A percentile compares a stretch with the other conserved stretches of the same genome.
Conservation (phyloP, 2,329 filamentous ascomycete genomes). For the Fusarium aywerte region DNA sequence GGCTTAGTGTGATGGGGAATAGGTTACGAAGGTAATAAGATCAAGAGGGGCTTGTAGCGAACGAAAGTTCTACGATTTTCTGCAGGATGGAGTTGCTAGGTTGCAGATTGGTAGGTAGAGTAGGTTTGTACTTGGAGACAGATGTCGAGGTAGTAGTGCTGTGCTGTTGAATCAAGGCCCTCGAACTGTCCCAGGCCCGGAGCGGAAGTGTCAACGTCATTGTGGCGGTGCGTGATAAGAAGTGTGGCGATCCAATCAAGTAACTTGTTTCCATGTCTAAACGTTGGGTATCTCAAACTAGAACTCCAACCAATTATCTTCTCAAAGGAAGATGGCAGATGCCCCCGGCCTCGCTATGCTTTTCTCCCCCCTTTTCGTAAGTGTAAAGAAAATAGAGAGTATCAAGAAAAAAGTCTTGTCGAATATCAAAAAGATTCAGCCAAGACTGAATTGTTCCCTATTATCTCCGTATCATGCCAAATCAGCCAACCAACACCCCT, state of each 20-base stretch:
- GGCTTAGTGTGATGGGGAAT: constrained; percentile 2
- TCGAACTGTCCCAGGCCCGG: constrained; percentile 15
- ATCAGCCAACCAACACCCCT: constrained; percentile 12
- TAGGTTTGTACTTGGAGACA: constrained; percentile 6
- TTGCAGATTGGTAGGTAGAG: constrained; percentile 18
- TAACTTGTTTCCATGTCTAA: constrained; percentile 21
- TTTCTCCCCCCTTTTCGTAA: neutral
- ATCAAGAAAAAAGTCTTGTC: neutral
- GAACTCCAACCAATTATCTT: constrained; percentile 24
- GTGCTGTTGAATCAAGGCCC: constrained; percentile 23
- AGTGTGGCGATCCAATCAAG: constrained; percentile 44
- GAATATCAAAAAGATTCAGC: neutral
- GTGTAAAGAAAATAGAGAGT: neutral
- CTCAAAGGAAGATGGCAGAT: constrained; percentile 14
- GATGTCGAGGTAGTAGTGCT: neutral
- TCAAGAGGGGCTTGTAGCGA: constrained; percentile 14
- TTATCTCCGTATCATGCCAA: constrained; percentile 4
- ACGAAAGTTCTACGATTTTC: constrained; percentile 1
- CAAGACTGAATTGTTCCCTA: constrained; percentile 1
- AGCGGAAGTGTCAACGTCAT: constrained; percentile 54
- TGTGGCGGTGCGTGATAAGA: constrained; percentile 51
- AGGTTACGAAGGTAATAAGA: constrained; percentile 3
- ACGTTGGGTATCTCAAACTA: constrained; percentile 35
- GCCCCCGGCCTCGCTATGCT: constrained; percentile 16
- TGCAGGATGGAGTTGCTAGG: constrained; percentile 17